Evolutionary conservation across 371 early-diverging fungal genomes (phyloP).

Genomic region (Dinochytrium kinnereticum): DNA sequence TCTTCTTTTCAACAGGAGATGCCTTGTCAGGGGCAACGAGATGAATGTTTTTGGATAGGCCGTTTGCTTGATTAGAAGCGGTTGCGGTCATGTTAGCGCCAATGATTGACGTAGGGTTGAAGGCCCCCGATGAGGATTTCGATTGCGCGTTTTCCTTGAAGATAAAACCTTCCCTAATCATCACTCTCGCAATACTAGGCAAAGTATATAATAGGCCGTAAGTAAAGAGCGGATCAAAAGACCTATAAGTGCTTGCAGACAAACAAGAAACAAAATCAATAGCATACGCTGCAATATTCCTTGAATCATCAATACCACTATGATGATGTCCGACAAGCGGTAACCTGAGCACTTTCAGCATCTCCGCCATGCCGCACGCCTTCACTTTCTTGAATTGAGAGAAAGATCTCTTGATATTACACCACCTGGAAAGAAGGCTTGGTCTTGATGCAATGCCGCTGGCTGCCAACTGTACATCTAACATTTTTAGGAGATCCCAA

Average conservation of each 20-base stretch:
- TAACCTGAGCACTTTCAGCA: slow-evolving; percentile 54
- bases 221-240: no score
- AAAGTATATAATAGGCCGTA: background rate
- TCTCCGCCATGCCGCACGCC: slow-evolving; percentile 57
- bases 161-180: slow-evolving; percentile 14
- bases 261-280: no score
- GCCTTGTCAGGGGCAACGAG: no score
- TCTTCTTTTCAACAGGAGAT: background rate
- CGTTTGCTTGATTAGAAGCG: no score
- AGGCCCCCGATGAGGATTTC: background rate
- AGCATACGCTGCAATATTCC: slow-evolving; percentile 54
- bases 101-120: background rate
- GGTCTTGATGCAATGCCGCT: slow-evolving; percentile 38
- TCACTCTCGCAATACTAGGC: slow-evolving; percentile 54
- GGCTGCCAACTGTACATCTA: slow-evolving; percentile 56
- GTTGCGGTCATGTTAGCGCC: no score
- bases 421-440: slow-evolving; percentile 52
- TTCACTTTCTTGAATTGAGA: background rate
- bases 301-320: slow-evolving; percentile 76
- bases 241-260: no score
- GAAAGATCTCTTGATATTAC: slow-evolving; percentile 57
- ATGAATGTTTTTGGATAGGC: no score
- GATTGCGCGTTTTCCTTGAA: slow-evolving; percentile 6
- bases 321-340: slow-evolving; percentile 71
- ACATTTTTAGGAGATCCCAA: slow-evolving; percentile 75